A percentile compares a stretch with the other conserved stretches of the same genome.
Evolutionary conservation across 2,329 filamentous ascomycete genomes (phyloP).

Genomic region (Cladosporium sp.): DNA sequence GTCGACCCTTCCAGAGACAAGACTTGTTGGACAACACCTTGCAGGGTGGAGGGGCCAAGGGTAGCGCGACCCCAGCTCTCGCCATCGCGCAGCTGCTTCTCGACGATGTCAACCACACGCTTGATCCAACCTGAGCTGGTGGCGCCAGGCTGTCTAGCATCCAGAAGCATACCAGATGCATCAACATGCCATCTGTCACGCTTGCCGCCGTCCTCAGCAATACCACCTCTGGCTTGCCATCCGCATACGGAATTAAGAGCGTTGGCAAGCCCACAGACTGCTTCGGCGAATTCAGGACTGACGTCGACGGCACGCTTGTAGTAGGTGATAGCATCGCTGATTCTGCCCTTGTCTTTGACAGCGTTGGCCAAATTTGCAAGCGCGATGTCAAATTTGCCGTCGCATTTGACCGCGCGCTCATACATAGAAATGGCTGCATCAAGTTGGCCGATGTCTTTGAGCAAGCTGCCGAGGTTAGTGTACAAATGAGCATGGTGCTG

Average conservation of each 20-base stretch:
- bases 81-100: constrained; percentile 80
- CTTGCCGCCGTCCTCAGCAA: constrained; percentile 66
- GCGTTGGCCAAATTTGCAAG: constrained; percentile 95
- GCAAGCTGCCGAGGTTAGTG: constrained; percentile 88
- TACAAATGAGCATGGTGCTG: constrained; percentile 90
- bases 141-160: constrained; percentile 59
- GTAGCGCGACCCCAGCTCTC: constrained; percentile 77
- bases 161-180: constrained; percentile 73
- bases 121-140: constrained; percentile 76
- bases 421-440: constrained; percentile 95
- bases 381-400: constrained; percentile 94
- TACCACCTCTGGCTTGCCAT: constrained; percentile 85
- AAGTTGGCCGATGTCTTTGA: constrained; percentile 94
- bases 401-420: constrained; percentile 85
- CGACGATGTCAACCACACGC: constrained; percentile 84
- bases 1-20: constrained; percentile 31
- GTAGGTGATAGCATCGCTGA: constrained; percentile 86
- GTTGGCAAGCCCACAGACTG: constrained; percentile 91
- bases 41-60: constrained; percentile 45
- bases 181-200: constrained; percentile 93
- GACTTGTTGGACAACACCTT: constrained; percentile 45
- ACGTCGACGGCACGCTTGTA: constrained; percentile 85
- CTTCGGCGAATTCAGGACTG: constrained; percentile 96
- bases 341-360: constrained; percentile 90
- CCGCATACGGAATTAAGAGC: constrained; percentile 95